Evolutionary conservation across 2,329 filamentous ascomycete species (phyloP).

Genomic region (Aspergillus vadensis): DNA sequence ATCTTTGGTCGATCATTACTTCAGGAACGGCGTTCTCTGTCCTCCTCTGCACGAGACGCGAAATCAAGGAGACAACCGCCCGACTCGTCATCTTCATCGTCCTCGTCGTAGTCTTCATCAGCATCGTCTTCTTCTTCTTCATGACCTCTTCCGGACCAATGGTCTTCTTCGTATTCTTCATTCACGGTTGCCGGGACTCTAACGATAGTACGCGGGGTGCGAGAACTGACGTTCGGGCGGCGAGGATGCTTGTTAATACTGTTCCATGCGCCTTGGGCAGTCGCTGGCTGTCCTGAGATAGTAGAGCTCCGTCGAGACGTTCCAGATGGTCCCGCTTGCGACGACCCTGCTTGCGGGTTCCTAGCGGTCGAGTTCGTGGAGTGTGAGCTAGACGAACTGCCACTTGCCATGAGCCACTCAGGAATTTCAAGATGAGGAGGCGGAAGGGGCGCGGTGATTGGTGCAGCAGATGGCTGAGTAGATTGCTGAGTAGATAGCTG

Average conservation of each 20-base stretch:
- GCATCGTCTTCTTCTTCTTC: not conserved
- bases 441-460: not conserved
- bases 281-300: not conserved
- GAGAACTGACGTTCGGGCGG: not conserved
- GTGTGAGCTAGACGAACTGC: not conserved
- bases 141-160: not conserved
- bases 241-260: not conserved
- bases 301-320: not conserved
- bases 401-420: not conserved
- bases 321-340: no score
- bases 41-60: not conserved
- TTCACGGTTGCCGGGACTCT: not conserved
- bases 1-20: not conserved
- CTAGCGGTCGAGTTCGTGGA: not conserved
- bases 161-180: not conserved
- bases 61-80: not conserved
- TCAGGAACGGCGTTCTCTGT: not conserved
- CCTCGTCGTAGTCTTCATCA: not conserved
- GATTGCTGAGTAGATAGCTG: no score
- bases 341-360: not conserved
- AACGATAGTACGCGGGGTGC: not conserved
- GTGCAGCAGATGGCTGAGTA: not conserved
- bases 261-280: not conserved
- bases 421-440: not conserved
- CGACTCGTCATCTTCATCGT: not conserved